A percentile compares a stretch with the other conserved stretches of the same genome.
Evolutionary conservation across 345 rosid species (phyloP).

Genomic region (Salix exigua): DNA sequence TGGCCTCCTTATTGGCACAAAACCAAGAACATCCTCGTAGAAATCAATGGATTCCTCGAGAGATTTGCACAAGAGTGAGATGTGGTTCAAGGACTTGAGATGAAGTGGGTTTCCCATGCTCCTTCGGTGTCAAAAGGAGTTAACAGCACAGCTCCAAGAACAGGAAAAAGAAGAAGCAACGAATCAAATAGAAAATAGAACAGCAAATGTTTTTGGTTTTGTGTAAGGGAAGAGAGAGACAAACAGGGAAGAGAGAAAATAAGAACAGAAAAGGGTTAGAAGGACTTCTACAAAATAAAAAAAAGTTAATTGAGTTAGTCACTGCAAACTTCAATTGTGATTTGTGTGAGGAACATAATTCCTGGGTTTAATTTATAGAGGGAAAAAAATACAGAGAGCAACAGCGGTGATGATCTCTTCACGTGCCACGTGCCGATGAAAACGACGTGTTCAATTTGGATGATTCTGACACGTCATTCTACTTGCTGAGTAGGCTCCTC

Average conservation of each 20-base stretch:
- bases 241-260: neutral
- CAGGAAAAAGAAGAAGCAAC: neutral
- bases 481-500: neutral
- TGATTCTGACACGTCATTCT: neutral
- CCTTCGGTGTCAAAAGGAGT: conserved; percentile 10
- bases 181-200: neutral
- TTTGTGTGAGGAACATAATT: neutral
- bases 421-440: neutral
- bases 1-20: conserved; percentile 37
- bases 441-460: neutral
- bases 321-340: neutral
- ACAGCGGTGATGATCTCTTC: neutral
- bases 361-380: neutral
- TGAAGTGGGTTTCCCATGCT: conserved; percentile 16
- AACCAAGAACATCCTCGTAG: conserved; percentile 36
- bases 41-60: conserved; percentile 30
- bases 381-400: neutral
- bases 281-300: neutral
- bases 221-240: neutral
- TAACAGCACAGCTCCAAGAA: neutral
- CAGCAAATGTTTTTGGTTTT: too few relatives aligned
- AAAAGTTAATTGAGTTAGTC: too few relatives aligned
- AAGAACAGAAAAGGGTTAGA: neutral
- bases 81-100: conserved; percentile 30
- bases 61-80: conserved; percentile 34